Conservation (phyloP, 2,329 filamentous ascomycete genomes). For the Aspergillus sp. region DNA sequence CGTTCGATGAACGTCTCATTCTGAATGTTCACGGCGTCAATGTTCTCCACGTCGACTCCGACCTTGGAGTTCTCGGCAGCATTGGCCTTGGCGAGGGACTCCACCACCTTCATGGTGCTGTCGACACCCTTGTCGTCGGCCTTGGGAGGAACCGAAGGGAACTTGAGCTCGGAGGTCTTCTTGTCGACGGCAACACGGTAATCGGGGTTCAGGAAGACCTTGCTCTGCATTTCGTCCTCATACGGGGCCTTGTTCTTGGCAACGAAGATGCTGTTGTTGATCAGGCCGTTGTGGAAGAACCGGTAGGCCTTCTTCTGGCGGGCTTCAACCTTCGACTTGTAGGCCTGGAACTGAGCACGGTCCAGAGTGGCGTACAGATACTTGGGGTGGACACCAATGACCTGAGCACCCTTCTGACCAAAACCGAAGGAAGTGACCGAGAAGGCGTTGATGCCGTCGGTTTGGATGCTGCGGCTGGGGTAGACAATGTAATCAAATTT, state of each 20-base stretch:
- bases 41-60: conserved; percentile 90
- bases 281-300: conserved; percentile 96
- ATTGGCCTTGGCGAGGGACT: conserved; percentile 69
- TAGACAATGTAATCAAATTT: conserved; percentile 98
- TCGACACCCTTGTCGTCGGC: conserved; percentile 56
- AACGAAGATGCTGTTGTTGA: conserved; percentile 97
- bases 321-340: conserved; percentile 84
- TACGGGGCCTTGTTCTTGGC: conserved; percentile 92
- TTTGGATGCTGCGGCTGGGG: conserved; percentile 91
- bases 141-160: conserved; percentile 67
- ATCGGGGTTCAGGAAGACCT: conserved; percentile 90
- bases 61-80: conserved; percentile 69
- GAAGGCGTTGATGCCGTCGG: conserved; percentile 97
- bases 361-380: conserved; percentile 96
- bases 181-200: conserved; percentile 82
- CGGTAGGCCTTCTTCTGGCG: conserved; percentile 98
- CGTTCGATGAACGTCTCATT: conserved; percentile 93
- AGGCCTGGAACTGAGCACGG: conserved; percentile 74
- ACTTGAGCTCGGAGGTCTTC: conserved; percentile 78
- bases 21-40: conserved; percentile 82
- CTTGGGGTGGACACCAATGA: conserved; percentile 92
- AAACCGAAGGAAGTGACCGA: conserved; percentile 99
- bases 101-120: conserved; percentile 72
- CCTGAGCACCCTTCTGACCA: conserved; percentile 97
- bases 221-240: conserved; percentile 78